Conservation (phyloP, 495 filamentous ascomycete species). For the Penicillium longicatenatum region DNA sequence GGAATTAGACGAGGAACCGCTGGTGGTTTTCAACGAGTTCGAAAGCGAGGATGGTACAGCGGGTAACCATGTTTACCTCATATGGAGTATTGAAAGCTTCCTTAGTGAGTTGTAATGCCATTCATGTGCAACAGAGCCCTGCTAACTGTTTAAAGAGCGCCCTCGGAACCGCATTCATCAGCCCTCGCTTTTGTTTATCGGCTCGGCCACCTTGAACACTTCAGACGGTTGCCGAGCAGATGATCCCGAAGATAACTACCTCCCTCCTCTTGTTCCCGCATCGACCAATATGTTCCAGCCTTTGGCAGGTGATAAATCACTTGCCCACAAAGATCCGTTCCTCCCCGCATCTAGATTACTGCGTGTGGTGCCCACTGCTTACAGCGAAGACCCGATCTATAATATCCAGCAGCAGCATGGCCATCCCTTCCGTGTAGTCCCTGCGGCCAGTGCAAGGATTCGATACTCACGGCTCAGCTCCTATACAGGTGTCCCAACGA, state of each 20-base stretch:
- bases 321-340: conserved; percentile 66
- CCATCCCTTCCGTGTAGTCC: conserved; percentile 70
- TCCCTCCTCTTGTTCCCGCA: conserved; percentile 72
- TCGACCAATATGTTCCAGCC: conserved; percentile 82
- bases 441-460: conserved; percentile 81
- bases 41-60: conserved; percentile 55
- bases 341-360: conserved; percentile 80
- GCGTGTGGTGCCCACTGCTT: conserved; percentile 67
- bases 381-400: conserved; percentile 61
- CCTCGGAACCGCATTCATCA: conserved; percentile 78
- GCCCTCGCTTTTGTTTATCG: conserved; percentile 74
- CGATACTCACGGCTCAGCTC: conserved; percentile 75
- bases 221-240: conserved; percentile 51
- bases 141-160: conserved; percentile 48
- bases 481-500: conserved; percentile 60
- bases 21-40: conserved; percentile 58
- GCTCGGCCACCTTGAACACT: conserved; percentile 67
- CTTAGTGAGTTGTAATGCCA: conserved; percentile 50
- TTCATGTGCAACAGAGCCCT: background rate
- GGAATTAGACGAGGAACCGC: conserved; percentile 59
- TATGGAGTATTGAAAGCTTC: conserved; percentile 80
- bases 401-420: conserved; percentile 62
- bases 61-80: conserved; percentile 64
- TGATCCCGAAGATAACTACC: conserved; percentile 65
- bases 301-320: conserved; percentile 66